These are phyloP conservation scores for Penicillium sp. DNA, from an alignment of 2,329 filamentous ascomycete species.

Conservation along the genomic window DNA sequence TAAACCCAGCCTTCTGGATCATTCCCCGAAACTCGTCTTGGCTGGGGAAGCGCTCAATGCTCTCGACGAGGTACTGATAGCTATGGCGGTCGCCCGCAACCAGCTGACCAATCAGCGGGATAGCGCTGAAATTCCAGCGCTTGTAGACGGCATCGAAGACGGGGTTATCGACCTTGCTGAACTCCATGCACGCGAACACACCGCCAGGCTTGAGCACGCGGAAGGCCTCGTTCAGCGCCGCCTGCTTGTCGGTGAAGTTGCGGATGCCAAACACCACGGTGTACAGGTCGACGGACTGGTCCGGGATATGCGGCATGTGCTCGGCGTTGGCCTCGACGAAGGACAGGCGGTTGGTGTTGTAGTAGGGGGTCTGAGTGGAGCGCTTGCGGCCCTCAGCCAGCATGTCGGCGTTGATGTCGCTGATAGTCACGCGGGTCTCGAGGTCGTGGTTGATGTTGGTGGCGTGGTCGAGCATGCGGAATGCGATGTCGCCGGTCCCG, in stretches of 20 bases:
- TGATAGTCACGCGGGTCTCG: conserved; percentile 79
- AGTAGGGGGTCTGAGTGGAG: conserved; percentile 61
- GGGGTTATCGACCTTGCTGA: conserved; percentile 76
- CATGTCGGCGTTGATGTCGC: conserved; percentile 97
- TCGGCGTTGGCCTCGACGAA: conserved; percentile 94
- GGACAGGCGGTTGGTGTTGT: conserved; percentile 52
- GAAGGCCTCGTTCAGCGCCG: conserved; percentile 76
- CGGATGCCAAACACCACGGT: conserved; percentile 97
- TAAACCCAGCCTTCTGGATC: conserved; percentile 68
- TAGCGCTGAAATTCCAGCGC: conserved; percentile 91
- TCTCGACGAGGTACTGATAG: conserved; percentile 98
- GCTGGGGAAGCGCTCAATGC: conserved; percentile 86
- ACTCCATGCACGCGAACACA: conserved; percentile 94
- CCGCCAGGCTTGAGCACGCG: conserved; percentile 90
- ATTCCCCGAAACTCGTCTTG: conserved; percentile 74
- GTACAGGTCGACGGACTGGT: conserved; percentile 82
- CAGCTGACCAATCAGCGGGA: conserved; percentile 90
- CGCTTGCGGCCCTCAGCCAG: conserved; percentile 81
- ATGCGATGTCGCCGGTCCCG: conserved; percentile 95
- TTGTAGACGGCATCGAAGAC: conserved; percentile 86
- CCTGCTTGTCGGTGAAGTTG: conserved; percentile 91
- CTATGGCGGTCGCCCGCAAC: conserved; percentile 92
- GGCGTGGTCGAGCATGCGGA: conserved; percentile 88
- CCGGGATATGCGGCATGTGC: conserved; percentile 61
- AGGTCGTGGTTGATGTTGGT: conserved; percentile 76